Evolutionary conservation across 495 filamentous ascomycete genomes (phyloP), one percentile per base, ranked within the genome.

Genomic region (Xylaria nigripes): DNA sequence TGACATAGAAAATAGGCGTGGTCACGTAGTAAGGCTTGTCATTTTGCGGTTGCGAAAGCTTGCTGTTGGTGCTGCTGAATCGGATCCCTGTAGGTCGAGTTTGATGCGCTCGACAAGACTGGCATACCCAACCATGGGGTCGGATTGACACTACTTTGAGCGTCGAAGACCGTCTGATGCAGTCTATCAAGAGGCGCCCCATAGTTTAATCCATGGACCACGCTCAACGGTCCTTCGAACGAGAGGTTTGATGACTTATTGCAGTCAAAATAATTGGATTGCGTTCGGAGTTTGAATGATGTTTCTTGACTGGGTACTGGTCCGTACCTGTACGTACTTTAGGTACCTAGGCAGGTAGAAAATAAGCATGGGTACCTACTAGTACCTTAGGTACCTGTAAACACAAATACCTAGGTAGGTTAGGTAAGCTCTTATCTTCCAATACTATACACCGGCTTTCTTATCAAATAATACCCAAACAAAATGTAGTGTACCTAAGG

Each of bases 1-100:
- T 99, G 69, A 97, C 94, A 66, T 99, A 99, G 76, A 97, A 99
- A 45, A 99, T 99, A 6, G 93, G 93, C 6, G 89, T 90, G 3
- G 93, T 97, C 61, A 96, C 77, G 78, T 96, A 97, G 76, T 85
- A 96, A 5, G 94, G 91, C 74, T 98, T 97, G 58, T 76, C 72
- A 24, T 45, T 32, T 6, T 27, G 42, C 23, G 48, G 55, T 15
- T 48, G 49, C 49, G 41, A 45, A 36, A 36, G 21, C n/a, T 23
- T 24, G 25, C 9, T 19, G 16, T 10, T 45, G 19, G 27, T 45
- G 38, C 19, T 65, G 49, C 40, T 57, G 42, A 59, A 64, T 13
- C 55, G 59, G 56, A 60, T 55, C 36, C 55, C 51, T 46, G 45
- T 30, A 29, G 47, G 15, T 40, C n/a, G 36, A 23, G 34, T 32